phyloP scores from a whole-genome alignment of 768 basidiomycete species.

The Cubamyces sp. region DNA sequence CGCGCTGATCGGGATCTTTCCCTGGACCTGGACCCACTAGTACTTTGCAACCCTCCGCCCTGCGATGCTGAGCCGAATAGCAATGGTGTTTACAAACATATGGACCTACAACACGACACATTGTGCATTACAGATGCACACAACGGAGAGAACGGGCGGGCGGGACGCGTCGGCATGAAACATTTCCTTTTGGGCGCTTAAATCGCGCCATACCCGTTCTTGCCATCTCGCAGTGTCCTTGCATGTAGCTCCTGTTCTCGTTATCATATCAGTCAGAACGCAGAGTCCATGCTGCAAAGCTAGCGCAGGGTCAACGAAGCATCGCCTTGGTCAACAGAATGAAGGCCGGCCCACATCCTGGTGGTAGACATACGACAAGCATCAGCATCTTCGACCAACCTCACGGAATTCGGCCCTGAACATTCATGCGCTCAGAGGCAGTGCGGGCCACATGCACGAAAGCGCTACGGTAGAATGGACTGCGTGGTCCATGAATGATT shows the following conservation, averaged over 20 bases:
- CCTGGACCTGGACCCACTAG: not conserved
- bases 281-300: no score
- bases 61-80: not conserved
- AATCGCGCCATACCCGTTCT: no score
- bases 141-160: not conserved
- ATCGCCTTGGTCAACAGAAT: not conserved
- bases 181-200: no score
- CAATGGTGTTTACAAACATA: not conserved
- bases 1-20: slow-evolving; percentile 1
- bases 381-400: not conserved
- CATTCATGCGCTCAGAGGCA: not conserved
- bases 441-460: not conserved
- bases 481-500: not conserved
- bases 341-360: not conserved
- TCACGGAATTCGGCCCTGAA: not conserved
- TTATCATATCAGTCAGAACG: no score
- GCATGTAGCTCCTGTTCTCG: no score
- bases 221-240: no score
- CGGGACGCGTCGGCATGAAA: not conserved
- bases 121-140: not conserved
- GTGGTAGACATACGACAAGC: not conserved
- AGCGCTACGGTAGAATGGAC: not conserved
- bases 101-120: slow-evolving; percentile 4
- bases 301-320: no score
- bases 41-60: not conserved